Evolutionary conservation across 495 filamentous ascomycete genomes (phyloP), one percentile per base, ranked within the genome.

Genomic region (Podospora tetraspora): DNA sequence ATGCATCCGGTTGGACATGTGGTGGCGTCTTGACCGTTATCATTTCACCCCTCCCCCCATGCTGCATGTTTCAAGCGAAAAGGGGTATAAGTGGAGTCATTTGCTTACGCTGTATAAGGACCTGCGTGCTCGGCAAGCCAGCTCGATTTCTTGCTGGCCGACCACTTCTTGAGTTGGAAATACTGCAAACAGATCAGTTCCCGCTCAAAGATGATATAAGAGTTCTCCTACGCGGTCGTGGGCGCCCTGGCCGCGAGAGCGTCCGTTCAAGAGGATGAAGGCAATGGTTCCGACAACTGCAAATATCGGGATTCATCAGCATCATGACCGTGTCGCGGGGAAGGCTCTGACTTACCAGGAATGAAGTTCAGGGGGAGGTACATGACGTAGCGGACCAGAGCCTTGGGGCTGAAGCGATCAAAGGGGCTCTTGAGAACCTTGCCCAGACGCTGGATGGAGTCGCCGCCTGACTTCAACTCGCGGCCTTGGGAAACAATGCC

Each of bases 351-450:
- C 16, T 3, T 81, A 83, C 80, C 77, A 57, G 95, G 95, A 57
- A 99, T 90, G 67, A 97, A 89, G 77, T 97, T 97, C 62, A 98
- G 82, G 13, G 95, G 94, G n/a, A 97, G 80, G 72, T 93, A 91
- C 57, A 91, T 75, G n/a, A 92, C 76, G 70, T 92, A 91, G 58
- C 90, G 81, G 9, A 96, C 74, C 16, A 96, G 63, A 3, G 87
- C 85, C 69, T 83, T 84, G 3, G 89, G 86, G 1, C 84, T 88
- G 72, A 92, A 88, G 27, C 83, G 85, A 13, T 81, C 76, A 71
- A 97, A 89, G 0, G 92, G 92, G 61, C 77, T 86, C 76, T 88
- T 91, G 7, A 90, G 70, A 24, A 90, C 75, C 72, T 89, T 92
- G 1, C 94, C 95, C 3, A 97, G 77, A 68, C 90, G 88, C 2